A percentile compares a stretch with the other conserved stretches of the same genome.
These are phyloP conservation scores for Nakataea oryzae DNA, from an alignment of 2,329 filamentous ascomycete genomes.

Conservation along the genomic window DNA sequence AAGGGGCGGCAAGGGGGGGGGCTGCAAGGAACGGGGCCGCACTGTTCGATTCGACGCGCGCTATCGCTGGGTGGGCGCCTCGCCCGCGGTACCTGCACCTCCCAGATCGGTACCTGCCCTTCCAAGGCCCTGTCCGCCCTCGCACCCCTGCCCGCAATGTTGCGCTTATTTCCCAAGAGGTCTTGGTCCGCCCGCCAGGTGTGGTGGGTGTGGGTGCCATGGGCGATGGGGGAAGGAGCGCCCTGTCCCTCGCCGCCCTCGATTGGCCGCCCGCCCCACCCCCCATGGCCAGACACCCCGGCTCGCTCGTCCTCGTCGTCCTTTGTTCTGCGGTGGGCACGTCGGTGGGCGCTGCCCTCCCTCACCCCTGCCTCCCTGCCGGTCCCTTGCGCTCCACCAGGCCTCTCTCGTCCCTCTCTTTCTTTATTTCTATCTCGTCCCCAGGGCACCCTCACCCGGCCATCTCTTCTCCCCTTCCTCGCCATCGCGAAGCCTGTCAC, in stretches of 20 bases:
- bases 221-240: not conserved
- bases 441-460: not conserved
- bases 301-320: not conserved
- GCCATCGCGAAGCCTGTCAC: slow-evolving; percentile 2
- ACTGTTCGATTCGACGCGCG: not conserved
- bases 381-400: not conserved
- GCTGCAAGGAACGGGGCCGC: not conserved
- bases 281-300: not conserved
- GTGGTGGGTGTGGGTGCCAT: not conserved
- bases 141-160: not conserved
- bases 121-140: not conserved
- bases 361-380: not conserved
- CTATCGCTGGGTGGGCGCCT: not conserved
- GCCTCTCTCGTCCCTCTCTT: not conserved
- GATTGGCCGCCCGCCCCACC: not conserved
- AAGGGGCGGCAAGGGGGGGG: not conserved
- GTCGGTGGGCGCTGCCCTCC: not conserved
- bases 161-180: not conserved
- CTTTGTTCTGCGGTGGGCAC: slow-evolving; percentile 1
- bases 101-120: not conserved
- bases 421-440: not conserved
- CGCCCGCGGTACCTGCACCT: not conserved
- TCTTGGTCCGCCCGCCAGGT: not conserved
- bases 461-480: not conserved
- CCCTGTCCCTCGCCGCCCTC: not conserved